Base-by-base conservation (phyloP, 768 basidiomycete species). In the Pluteus cervinus region DNA sequence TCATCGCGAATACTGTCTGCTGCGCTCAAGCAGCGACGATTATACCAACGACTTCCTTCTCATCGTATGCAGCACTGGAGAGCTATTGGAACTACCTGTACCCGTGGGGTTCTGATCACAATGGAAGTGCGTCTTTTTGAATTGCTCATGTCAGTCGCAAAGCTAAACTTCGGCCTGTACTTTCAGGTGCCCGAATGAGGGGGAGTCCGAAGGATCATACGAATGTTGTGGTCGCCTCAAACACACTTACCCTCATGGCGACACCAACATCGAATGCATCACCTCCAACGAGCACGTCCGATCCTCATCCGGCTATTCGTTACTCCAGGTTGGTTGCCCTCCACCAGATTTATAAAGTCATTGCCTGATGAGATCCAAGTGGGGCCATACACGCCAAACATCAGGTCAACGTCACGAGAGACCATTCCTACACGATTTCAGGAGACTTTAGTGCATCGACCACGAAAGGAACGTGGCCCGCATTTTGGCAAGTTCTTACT, bases 21-120 rank as follows among this genome's bases (percentile, higher is more conserved):
- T n/a, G n/a, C n/a, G n/a, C n/a, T n/a, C n/a, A n/a, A n/a, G n/a
- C n/a, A 21, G 63, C 60, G 4, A 65, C 63, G 0, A 61, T 65
- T 29, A 67, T 69, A 14, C 68, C 68, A 2, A 50, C 59, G 5
- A 56, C 48, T 15, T 68, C 66, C 3, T 66, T 69, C 45, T 60
- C 56, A n/a, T 61, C 57, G 7, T 56, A 58, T 37, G 50, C 65
- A 4, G 51, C 52, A 5, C 58, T 69, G 18, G 65, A 66, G 42
- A 56, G 40, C 10, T 68, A 54, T 41, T 69, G 65, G 65, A 52
- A 52, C 16, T 68, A 69, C 43, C 53, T 68, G 17, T 69, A 69
- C 40, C 67, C 67, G 5, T 69, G 68, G 68, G 68, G 68, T 5
- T 63, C 64, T 22, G 66, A 68, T 33, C 67, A 68, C 47, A 68